Evolutionary conservation across 192 early-diverging fungal species (phyloP), one percentile per base, ranked within the genome.

Genomic region (Gaertneriomyces semiglobifer): DNA sequence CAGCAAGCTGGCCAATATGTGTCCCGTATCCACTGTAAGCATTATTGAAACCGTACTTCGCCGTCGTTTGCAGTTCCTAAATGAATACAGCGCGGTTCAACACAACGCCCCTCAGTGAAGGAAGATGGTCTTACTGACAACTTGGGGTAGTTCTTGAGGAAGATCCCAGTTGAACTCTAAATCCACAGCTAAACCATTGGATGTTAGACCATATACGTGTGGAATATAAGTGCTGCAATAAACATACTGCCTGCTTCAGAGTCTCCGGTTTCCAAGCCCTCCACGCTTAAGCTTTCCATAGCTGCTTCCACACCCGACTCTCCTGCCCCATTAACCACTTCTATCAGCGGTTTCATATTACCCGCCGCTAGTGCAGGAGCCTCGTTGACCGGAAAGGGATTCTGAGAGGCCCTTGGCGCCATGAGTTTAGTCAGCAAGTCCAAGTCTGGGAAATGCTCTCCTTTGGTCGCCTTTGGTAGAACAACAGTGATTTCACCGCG

Each of bases 31-130:
- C 89, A 41, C 71, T 84, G 74, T 96, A 93, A 33, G 86, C 81
- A 65, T 88, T 86, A 75, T 95, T 90, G 81, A 99, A 99, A 6
- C 96, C 96, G 73, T 98, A 99, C 16, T 77, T 77, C 6, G 81
- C 74, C 8, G 55, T 63, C 10, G 63, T 79, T 20, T 68, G 42
- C 38, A 75, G 50, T 45, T 73, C 77, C 77, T 79, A 41, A 33
- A 33, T 33, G 25, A 2, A 33, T 33, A 33, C 25, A 33, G 25
- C 0, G 25, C 25, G 25, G 48, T 50, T 50, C 48, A 50, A 50
- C 1, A 1, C 12, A n/a, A 18, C 12, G 48, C 48, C 48, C 2
- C 48, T 2, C 0, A 50, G 12, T 0, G 48, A 33, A 2, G 25
- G 25, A 2, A 33, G 25, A 2, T 33, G 2, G 25, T 1, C 2